phyloP scores from a whole-genome alignment of 768 basidiomycete genomes.

The Rhodotorula babjevae region DNA sequence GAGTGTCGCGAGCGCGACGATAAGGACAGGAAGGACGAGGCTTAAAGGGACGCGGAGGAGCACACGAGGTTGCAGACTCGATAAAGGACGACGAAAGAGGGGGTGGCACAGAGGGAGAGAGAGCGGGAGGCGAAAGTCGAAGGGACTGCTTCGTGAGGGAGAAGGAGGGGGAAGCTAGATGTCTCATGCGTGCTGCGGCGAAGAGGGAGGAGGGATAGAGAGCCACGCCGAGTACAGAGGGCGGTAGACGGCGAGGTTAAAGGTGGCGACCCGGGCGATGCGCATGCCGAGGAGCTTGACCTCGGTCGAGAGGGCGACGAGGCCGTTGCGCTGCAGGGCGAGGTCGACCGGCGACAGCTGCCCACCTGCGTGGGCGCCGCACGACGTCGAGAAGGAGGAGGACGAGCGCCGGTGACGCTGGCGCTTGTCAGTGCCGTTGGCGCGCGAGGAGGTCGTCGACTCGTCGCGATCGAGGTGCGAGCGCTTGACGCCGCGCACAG shows the following conservation, averaged over 20 bases:
- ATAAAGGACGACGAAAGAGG: background rate
- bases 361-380: constrained; percentile 27
- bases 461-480: constrained; percentile 10
- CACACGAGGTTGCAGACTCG: no score
- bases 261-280: constrained; percentile 64
- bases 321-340: constrained; percentile 53
- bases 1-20: no score
- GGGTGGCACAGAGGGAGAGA: background rate
- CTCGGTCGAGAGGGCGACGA: constrained; percentile 69
- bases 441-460: background rate
- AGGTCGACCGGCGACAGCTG: constrained; percentile 40
- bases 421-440: constrained; percentile 15
- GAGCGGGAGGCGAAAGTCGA: background rate
- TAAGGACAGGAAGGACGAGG: no score
- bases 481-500: constrained; percentile 24
- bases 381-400: background rate
- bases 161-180: background rate
- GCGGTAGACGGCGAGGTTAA: constrained; percentile 71
- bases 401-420: background rate
- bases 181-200: background rate
- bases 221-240: constrained; percentile 61
- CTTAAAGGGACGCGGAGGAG: no score
- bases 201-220: background rate
- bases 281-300: constrained; percentile 65
- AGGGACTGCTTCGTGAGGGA: background rate